Conservation (phyloP, 2,329 filamentous ascomycete species). For the Diplodia seriata region DNA sequence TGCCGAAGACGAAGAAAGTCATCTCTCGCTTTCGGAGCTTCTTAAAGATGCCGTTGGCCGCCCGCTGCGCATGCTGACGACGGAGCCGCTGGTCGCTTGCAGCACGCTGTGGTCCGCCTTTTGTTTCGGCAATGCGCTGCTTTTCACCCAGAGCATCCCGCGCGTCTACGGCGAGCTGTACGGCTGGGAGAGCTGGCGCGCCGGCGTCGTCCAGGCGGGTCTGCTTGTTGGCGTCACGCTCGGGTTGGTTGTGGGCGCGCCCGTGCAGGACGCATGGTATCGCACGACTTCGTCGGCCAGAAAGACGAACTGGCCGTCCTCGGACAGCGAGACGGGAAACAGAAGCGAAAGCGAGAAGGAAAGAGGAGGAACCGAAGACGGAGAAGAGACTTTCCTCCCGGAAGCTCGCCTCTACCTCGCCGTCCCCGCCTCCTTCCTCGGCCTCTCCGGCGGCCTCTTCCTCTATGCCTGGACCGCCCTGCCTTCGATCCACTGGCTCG, state of each 20-base stretch:
- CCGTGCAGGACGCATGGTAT: slow-evolving; percentile 50
- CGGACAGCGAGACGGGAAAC: not conserved
- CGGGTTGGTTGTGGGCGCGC: slow-evolving; percentile 46
- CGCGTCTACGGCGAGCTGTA: slow-evolving; percentile 53
- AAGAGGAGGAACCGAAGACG: slow-evolving; percentile 48
- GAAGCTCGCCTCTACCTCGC: slow-evolving; percentile 54
- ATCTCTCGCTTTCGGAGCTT: not conserved
- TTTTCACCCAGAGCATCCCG: slow-evolving; percentile 58
- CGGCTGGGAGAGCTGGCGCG: slow-evolving; percentile 49
- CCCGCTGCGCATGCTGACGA: slow-evolving; percentile 53
- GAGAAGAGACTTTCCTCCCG: slow-evolving; percentile 49
- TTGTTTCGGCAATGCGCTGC: slow-evolving; percentile 54
- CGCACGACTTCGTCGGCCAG: slow-evolving; percentile 56
- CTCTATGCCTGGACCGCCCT: slow-evolving; percentile 41
- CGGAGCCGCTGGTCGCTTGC: slow-evolving; percentile 58
- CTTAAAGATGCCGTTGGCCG: slow-evolving; percentile 36
- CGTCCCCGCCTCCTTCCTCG: slow-evolving; percentile 52
- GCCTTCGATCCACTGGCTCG: slow-evolving; percentile 39
- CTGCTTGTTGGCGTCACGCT: slow-evolving; percentile 56
- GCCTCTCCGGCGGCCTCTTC: slow-evolving; percentile 43
- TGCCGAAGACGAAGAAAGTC: slow-evolving; percentile 15
- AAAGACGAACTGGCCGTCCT: slow-evolving; percentile 51
- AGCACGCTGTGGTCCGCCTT: slow-evolving; percentile 59
- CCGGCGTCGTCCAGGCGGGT: slow-evolving; percentile 54
- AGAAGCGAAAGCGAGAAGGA: slow-evolving; percentile 44